A percentile compares a stretch with the other conserved stretches of the same genome.
These are phyloP conservation scores for Fraxinus dipetala DNA, from an alignment of 305 asterid genomes.

Conservation along the genomic window DNA sequence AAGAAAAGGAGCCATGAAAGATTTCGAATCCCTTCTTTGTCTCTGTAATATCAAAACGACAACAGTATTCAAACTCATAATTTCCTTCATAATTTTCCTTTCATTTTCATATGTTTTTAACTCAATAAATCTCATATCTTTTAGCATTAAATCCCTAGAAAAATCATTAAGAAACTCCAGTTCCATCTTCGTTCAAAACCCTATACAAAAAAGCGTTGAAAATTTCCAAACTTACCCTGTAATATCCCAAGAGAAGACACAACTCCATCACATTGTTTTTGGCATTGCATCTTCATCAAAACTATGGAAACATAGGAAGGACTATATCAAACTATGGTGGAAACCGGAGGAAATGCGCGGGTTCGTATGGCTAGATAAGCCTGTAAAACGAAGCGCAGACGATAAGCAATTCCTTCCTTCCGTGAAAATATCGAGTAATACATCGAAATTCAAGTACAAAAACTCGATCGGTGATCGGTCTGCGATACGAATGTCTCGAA, in stretches of 20 bases:
- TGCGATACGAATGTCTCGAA: background rate
- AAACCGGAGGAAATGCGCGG: background rate
- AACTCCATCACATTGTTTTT: slow-evolving; percentile 34
- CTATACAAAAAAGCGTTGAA: background rate
- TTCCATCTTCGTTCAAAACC: background rate
- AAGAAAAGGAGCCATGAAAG: background rate
- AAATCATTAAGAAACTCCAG: background rate
- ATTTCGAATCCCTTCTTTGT: background rate
- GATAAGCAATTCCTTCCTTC: background rate
- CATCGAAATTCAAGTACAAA: slow-evolving; percentile 5
- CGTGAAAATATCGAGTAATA: slow-evolving; percentile 5
- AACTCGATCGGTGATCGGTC: background rate
- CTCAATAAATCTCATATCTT: background rate
- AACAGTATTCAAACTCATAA: background rate
- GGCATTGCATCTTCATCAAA: slow-evolving; percentile 35
- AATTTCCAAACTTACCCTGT: background rate
- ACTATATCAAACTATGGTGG: slow-evolving; percentile 22
- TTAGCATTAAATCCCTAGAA: background rate
- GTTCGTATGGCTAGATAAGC: background rate
- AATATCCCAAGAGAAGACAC: slow-evolving; percentile 14
- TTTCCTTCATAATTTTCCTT: slow-evolving; percentile 15
- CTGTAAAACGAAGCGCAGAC: background rate
- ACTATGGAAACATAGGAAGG: slow-evolving; percentile 26
- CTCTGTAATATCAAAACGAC: background rate
- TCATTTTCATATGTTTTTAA: slow-evolving; percentile 16